Base-by-base conservation (phyloP, 768 basidiomycete species). In the Gyrodon lividus region DNA sequence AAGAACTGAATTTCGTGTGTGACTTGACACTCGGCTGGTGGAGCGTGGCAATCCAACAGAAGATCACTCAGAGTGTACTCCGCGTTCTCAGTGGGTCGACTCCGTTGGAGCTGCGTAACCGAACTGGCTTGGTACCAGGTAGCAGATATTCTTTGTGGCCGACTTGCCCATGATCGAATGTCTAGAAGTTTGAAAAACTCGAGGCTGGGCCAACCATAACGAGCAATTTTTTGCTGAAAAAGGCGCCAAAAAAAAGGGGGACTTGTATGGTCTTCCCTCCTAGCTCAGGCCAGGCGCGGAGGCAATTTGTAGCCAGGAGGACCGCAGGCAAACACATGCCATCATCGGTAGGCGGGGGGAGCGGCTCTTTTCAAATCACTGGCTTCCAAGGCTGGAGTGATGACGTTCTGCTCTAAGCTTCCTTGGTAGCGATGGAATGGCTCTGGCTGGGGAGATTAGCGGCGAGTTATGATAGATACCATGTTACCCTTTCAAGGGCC, bases 251-350 rank as follows among this genome's bases (percentile, higher is more conserved):
- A 56, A 58, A 55, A 54, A 39, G 47, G 57, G 46, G 54, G 45
- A 48, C 37, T 28, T 35, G 34, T 14, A 44, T 48, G 50, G 43
- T 38, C 52, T 63, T 63, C 64, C 55, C 46, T 55, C 44, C 47
- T 63, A 57, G 61, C 43, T 53, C 46, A 45, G 24, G 46, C 58
- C 59, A 39, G 51, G 54, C 50, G 58, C 63, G 60, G 64, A 56
- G 46, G 55, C 64, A 65, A 64, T 64, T 56, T 51, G 33, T 52
- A 50, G 50, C 30, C 55, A 58, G 52, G 59, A 59, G 59, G 53
- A 58, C 60, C 66, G 63, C 63, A 66, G 60, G 66, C 50, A 68
- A 56, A 68, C 54, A 56, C 64, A 54, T 66, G 61, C 49, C 54
- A 47, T 23, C 38, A 40, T 34, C 52, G 61, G 57, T 28, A 51